Conservation (phyloP, 768 basidiomycete genomes). For the Epithele typhae region DNA sequence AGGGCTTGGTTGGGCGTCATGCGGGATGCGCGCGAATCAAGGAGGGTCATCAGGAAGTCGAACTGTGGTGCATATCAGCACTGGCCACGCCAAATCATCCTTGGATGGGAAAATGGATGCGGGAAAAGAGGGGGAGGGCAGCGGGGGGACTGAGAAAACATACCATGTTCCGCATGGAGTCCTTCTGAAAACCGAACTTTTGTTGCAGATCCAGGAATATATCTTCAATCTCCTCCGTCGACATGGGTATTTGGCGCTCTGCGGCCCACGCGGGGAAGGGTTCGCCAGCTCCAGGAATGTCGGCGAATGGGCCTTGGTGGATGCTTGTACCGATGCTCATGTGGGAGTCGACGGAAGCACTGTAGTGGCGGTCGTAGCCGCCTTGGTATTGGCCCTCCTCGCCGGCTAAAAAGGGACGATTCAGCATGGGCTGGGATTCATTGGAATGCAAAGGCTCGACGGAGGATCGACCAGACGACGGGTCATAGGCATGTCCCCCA, state of each 20-base stretch:
- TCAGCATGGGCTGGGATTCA: constrained; percentile 12
- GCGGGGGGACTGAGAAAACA: constrained; percentile 16
- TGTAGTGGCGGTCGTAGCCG: constrained; percentile 26
- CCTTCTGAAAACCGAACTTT: constrained; percentile 98
- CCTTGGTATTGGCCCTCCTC: constrained; percentile 25
- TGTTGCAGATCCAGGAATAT: constrained; percentile 97
- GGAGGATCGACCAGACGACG: constrained; percentile 3
- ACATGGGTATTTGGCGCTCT: constrained; percentile 92
- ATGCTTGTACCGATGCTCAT: constrained; percentile 22
- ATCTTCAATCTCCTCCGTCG: constrained; percentile 97
- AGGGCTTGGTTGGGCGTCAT: constrained; percentile 97
- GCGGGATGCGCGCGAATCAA: constrained; percentile 96
- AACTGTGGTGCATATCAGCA: constrained; percentile 48
- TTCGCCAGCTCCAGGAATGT: constrained; percentile 35
- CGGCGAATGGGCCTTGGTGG: constrained; percentile 22
- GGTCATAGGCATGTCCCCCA: background rate
- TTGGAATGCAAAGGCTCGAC: background rate
- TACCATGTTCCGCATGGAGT: constrained; percentile 95
- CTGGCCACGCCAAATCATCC: background rate
- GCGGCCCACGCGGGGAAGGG: constrained; percentile 96
- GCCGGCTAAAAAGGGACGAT: constrained; percentile 21
- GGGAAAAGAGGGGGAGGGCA: background rate
- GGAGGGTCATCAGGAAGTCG: constrained; percentile 96
- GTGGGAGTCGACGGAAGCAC: constrained; percentile 32
- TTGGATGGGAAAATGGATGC: background rate